phyloP scores from a whole-genome alignment of 1,139 yeast genomes.

The Trichomonascaceae sp. region DNA sequence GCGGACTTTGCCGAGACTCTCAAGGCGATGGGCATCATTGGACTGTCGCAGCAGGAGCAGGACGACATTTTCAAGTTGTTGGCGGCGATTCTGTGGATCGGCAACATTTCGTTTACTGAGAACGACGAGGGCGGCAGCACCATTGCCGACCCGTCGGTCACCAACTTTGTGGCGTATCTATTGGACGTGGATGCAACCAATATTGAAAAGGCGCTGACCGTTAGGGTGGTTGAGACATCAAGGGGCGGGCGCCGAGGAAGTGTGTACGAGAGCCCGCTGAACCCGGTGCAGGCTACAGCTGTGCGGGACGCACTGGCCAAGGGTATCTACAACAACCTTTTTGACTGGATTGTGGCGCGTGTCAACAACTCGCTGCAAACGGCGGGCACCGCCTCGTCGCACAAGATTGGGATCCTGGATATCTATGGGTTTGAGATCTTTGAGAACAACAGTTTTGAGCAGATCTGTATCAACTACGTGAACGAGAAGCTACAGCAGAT shows the following conservation, averaged over 20 bases:
- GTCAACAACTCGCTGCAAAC: slow-evolving; percentile 62
- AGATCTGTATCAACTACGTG: slow-evolving; percentile 91
- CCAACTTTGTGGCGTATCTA: slow-evolving; percentile 86
- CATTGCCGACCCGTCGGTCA: slow-evolving; percentile 73
- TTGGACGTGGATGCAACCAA: slow-evolving; percentile 65
- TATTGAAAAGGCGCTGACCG: slow-evolving; percentile 56
- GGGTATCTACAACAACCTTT: slow-evolving; percentile 82
- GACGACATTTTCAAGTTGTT: slow-evolving; percentile 79
- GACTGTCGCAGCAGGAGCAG: slow-evolving; percentile 68
- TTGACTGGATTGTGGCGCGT: slow-evolving; percentile 96
- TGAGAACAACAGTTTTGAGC: slow-evolving; percentile 94
- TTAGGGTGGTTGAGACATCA: slow-evolving; percentile 77
- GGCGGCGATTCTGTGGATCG: slow-evolving; percentile 86
- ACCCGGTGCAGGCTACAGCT: slow-evolving; percentile 84
- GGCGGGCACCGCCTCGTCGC: slow-evolving; percentile 37
- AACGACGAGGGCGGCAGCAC: slow-evolving; percentile 70
- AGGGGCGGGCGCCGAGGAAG: slow-evolving; percentile 81
- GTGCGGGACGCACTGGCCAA: slow-evolving; percentile 93
- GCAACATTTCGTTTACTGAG: slow-evolving; percentile 73
- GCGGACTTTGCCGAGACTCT: slow-evolving; percentile 71
- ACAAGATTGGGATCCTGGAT: slow-evolving; percentile 89
- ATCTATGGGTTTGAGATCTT: slow-evolving; percentile 97
- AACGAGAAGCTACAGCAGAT: slow-evolving; percentile 96
- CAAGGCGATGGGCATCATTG: slow-evolving; percentile 78
- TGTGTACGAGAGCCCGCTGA: slow-evolving; percentile 86